phyloP scores from a whole-genome alignment of 2,329 filamentous ascomycete species.

The Fusarium sp. region DNA sequence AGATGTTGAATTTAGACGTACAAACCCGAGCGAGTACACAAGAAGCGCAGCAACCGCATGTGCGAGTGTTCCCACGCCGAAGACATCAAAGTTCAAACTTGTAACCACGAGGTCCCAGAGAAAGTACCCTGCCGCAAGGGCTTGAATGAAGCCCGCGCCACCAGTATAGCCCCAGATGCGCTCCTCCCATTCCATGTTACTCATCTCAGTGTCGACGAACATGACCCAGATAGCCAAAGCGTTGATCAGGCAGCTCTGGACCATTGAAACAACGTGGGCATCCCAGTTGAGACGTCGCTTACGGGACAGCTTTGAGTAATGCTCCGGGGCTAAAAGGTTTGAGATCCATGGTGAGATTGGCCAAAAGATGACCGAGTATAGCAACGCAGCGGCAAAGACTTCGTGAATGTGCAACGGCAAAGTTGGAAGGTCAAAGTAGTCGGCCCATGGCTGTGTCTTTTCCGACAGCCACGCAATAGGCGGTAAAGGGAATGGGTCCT shows the following conservation, averaged over 20 bases:
- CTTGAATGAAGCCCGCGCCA: constrained; percentile 77
- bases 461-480: constrained; percentile 67
- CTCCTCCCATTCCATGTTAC: constrained; percentile 72
- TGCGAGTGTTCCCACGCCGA: constrained; percentile 80
- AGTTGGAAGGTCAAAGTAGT: constrained; percentile 70
- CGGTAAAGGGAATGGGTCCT: constrained; percentile 76
- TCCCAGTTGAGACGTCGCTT: constrained; percentile 83
- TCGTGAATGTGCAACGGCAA: constrained; percentile 84
- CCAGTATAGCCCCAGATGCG: constrained; percentile 84
- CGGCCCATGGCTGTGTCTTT: constrained; percentile 72
- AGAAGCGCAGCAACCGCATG: constrained; percentile 80
- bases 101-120: constrained; percentile 84
- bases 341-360: constrained; percentile 77
- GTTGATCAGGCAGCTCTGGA: constrained; percentile 81
- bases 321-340: constrained; percentile 67
- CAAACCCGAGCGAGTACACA: constrained; percentile 83
- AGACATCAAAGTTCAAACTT: constrained; percentile 73
- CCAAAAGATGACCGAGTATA: constrained; percentile 76
- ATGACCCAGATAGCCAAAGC: constrained; percentile 79
- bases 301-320: constrained; percentile 72
- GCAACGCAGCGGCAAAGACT: constrained; percentile 71
- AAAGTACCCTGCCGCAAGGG: constrained; percentile 83
- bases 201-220: constrained; percentile 73
- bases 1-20: constrained; percentile 59
- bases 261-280: constrained; percentile 85